phyloP scores from a whole-genome alignment of 306 rosid genomes.

The Trifolium subterraneum region DNA sequence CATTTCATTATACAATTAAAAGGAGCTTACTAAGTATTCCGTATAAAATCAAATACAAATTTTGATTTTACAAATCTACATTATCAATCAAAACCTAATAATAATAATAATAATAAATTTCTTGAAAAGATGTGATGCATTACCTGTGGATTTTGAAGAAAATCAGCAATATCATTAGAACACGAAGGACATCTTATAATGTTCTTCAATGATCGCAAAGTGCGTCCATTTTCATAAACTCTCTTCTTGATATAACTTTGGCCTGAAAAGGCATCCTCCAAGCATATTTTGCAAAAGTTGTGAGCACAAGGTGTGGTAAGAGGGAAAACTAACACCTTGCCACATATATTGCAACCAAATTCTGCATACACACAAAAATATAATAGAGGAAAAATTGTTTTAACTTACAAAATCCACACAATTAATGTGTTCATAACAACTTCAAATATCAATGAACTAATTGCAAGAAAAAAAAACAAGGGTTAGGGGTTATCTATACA shows the following conservation, averaged over 20 bases:
- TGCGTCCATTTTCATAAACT: constrained; percentile 50
- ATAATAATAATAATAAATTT: background rate
- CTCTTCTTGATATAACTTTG: constrained; percentile 61
- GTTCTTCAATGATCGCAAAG: constrained; percentile 65
- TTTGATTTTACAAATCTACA: no score
- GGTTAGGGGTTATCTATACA: background rate
- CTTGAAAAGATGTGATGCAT: background rate
- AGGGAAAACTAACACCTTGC: constrained; percentile 55
- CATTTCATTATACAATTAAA: constrained; percentile 21
- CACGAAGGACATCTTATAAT: constrained; percentile 79
- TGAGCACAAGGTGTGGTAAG: constrained; percentile 78
- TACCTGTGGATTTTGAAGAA: constrained; percentile 81
- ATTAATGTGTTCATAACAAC: background rate
- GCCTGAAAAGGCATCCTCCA: constrained; percentile 63
- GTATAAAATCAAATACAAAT: background rate
- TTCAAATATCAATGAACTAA: background rate
- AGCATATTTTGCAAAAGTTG: constrained; percentile 71
- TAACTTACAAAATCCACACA: background rate
- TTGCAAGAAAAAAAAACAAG: background rate
- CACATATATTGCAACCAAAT: constrained; percentile 65
- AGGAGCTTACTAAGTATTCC: no score
- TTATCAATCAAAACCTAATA: no score
- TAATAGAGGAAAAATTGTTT: background rate
- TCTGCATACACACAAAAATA: constrained; percentile 45
- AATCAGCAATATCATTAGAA: constrained; percentile 67